Evolutionary conservation across 495 filamentous ascomycete genomes (phyloP), one percentile per base, ranked within the genome.

Genomic region (Xylaria cubensis): DNA sequence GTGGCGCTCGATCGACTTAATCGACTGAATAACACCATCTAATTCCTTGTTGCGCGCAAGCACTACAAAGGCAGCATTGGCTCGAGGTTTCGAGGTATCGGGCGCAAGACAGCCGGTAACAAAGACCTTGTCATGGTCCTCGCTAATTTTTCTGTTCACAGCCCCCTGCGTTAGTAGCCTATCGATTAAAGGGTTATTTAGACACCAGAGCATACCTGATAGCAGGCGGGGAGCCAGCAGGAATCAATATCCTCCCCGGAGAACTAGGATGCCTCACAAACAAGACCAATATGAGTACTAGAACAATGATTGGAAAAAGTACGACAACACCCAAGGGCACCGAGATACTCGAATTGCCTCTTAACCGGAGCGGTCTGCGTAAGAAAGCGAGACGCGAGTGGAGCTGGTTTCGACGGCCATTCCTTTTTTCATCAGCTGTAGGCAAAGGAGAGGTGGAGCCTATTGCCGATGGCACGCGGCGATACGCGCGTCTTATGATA

Each of bases 1-100:
- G 80, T 99, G 96, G 72, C 96, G 89, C 85, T 99, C 96, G 74
- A 99, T 96, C 64, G 95, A 97, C 85, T 97, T 98, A 74, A 99
- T 88, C 10, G 95, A 98, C 83, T 98, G 92, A 58, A 98, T 90
- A 41, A 99, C 96, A 67, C 96, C 96, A 0, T 97, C 94, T 72
- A 99, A 77, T 82, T 99, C 96, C 87, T 97, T 97, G 81, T 99
- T 98, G 74, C 96, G 86, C 32, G 96, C 96, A 66, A 99, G 88
- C 24, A 99, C 95, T 73, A 99, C 97, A 73, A 99, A 96, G 19
- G 92, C 95, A 63, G 94, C 96, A 80, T 99, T 98, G 75, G 91
- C 96, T 74, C 94, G 89, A 42, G 82, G 80, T 70, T 81, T 77
- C 61, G 90, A 91, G 13, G 86, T 89, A 70, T 92, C 88, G 24